phyloP scores from a whole-genome alignment of 2,329 filamentous ascomycete species.

The Chaetomium olivaceum region DNA sequence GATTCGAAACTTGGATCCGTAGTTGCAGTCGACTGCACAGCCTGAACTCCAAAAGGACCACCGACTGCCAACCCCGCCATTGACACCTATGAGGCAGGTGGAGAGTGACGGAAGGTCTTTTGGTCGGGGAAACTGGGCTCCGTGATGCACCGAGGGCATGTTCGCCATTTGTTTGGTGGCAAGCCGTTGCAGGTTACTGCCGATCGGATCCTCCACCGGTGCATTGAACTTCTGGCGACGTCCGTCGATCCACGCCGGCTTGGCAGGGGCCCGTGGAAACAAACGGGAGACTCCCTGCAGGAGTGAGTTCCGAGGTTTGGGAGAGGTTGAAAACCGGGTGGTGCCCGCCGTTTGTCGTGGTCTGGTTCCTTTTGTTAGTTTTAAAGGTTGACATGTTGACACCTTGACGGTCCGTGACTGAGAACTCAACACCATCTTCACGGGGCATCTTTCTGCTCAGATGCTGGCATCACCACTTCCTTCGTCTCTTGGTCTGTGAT shows the following conservation, averaged over 20 bases:
- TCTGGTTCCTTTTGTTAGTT: conserved; percentile 21
- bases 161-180: neutral
- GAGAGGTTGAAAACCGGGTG: conserved; percentile 6
- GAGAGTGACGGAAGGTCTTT: neutral
- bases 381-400: conserved; percentile 8
- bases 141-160: neutral
- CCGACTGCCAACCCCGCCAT: conserved; percentile 1
- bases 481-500: conserved; percentile 15
- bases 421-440: neutral
- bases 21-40: neutral
- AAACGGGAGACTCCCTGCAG: neutral
- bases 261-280: conserved; percentile 13
- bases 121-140: neutral
- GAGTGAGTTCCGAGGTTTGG: neutral
- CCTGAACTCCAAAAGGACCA: neutral
- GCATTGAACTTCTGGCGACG: neutral
- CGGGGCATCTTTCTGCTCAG: neutral
- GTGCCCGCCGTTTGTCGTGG: neutral
- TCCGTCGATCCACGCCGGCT: neutral
- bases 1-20: conserved; percentile 14
- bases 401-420: conserved; percentile 21
- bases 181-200: conserved; percentile 2
- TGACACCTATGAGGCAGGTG: neutral
- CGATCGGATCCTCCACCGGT: conserved; percentile 7
- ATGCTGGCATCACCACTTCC: conserved; percentile 20